Conservation (phyloP, 1,284 basidiomycete species). For the Ceratobasidium sp. region DNA sequence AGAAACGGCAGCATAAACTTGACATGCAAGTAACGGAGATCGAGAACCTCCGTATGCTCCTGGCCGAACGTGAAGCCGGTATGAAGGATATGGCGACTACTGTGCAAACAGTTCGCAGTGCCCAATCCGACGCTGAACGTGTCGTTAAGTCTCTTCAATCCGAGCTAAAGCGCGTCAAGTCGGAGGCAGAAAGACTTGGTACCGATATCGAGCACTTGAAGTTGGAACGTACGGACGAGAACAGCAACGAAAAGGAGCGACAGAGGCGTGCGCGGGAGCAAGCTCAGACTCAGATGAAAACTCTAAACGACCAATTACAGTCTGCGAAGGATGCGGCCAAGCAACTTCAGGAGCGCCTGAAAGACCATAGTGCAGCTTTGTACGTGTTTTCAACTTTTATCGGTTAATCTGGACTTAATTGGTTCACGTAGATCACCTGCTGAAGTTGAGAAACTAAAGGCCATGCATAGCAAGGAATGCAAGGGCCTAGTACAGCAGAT, state of each 20-base stretch:
- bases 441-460: constrained; percentile 62
- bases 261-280: constrained; percentile 58
- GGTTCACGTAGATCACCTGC: constrained; percentile 23
- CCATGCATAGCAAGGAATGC: constrained; percentile 80
- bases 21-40: constrained; percentile 72
- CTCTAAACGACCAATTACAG: constrained; percentile 68
- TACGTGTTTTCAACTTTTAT: not conserved
- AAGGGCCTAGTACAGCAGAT: constrained; percentile 89
- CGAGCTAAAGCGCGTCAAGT: constrained; percentile 70
- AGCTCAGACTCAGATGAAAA: constrained; percentile 64
- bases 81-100: constrained; percentile 61
- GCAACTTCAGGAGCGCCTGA: constrained; percentile 56
- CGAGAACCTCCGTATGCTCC: constrained; percentile 67
- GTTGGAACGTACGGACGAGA: constrained; percentile 62
- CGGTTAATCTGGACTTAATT: not conserved
- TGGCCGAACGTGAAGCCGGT: constrained; percentile 66
- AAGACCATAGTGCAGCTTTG: constrained; percentile 43
- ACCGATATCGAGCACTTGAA: constrained; percentile 74
- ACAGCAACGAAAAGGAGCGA: constrained; percentile 48
- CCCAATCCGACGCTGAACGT: constrained; percentile 62
- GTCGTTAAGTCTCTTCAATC: constrained; percentile 68
- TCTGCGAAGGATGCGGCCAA: constrained; percentile 57
- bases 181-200: constrained; percentile 74
- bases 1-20: constrained; percentile 70
- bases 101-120: constrained; percentile 64